phyloP scores from a whole-genome alignment of 192 early-diverging fungal species.

The Backusella circina region DNA sequence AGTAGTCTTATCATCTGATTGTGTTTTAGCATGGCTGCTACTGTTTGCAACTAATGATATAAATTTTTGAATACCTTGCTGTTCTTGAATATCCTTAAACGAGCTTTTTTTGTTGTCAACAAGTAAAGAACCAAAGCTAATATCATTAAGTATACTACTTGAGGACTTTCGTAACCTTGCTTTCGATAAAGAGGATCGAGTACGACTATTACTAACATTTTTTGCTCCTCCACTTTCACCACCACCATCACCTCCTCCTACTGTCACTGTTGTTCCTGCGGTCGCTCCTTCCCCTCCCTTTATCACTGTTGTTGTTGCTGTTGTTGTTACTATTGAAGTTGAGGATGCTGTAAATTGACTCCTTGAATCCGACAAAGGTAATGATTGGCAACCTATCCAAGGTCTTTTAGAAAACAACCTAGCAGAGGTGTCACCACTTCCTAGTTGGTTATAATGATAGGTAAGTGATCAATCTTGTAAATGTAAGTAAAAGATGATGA shows the following conservation, averaged over 20 bases:
- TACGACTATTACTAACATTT: not conserved
- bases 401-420: conserved; percentile 6
- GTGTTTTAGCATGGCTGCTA: not conserved
- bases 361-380: not conserved
- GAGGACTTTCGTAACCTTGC: not conserved
- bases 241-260: not conserved
- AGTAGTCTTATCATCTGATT: not conserved
- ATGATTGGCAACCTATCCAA: conserved; percentile 8
- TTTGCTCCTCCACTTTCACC: not conserved
- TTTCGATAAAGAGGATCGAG: not conserved
- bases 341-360: not conserved
- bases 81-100: not conserved
- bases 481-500: not conserved
- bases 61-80: conserved; percentile 3
- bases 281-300: not conserved
- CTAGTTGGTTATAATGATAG: not conserved
- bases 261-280: not conserved
- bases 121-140: not conserved
- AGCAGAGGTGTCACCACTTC: not conserved
- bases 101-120: not conserved
- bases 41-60: conserved; percentile 6
- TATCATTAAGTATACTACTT: not conserved
- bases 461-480: not conserved
- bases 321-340: not conserved
- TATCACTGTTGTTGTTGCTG: not conserved